Evolutionary conservation across 768 basidiomycete species (phyloP), one percentile per base, ranked within the genome.

Genomic region (Leccinum aurantiacum): DNA sequence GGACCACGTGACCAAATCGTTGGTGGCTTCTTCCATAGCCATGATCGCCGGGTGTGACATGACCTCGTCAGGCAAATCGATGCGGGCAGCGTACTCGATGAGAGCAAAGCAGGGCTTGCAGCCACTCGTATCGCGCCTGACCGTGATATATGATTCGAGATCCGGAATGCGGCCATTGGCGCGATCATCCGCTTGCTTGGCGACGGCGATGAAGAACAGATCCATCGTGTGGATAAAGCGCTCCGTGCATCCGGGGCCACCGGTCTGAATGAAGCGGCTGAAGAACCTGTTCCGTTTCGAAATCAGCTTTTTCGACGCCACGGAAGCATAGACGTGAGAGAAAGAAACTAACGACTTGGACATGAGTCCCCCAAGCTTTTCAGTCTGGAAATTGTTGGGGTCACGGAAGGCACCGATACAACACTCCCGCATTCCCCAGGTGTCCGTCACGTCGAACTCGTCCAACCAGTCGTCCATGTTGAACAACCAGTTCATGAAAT

Each of bases 401-500:
- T 73, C 72, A 38, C 49, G 66, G 25, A 74, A 74, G 22, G 72
- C 70, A 17, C 64, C 57, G 46, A 73, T 72, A 54, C 74, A 75
- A 46, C 53, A 60, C 33, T 66, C 65, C 5, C 74, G 67, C 72
- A 73, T 70, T 2, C 72, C 69, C 62, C 70, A 69, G 11, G 71
- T 70, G 41, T 71, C 60, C 3, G 57, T 63, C n/a, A 67, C 66
- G 54, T 75, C 74, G 33, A 74, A 74, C 37, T 77, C 79, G 41
- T 79, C 79, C 33, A 76, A 67, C 71, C 78, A 73, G 60, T 79
- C 77, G 62, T 80, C 78, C 60, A 78, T 65, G 46, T 76, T 76
- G 47, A 80, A 79, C 44, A 78, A 63, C 66, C 72, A 77, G 62
- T 73, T 75, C 84, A 90, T 82, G 65, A 87, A 89, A 72, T 90